These are phyloP conservation scores for Gossypium herbaceum DNA, from an alignment of 345 rosid species.

Conservation along the genomic window DNA sequence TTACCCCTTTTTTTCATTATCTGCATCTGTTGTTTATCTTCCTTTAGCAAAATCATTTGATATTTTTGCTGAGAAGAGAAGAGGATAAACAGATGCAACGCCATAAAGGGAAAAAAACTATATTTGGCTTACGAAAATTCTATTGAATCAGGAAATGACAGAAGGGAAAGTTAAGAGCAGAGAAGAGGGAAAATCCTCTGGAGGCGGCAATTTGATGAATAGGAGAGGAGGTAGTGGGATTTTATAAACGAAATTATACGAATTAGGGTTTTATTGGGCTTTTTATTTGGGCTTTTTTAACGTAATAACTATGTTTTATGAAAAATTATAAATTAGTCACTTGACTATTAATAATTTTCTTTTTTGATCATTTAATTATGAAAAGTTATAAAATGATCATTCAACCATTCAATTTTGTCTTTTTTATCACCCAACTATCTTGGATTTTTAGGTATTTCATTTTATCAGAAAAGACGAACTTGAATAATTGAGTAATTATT, in stretches of 20 bases:
- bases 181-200: neutral
- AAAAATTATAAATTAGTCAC: no score
- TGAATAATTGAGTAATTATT: no score
- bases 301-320: no score
- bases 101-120: neutral
- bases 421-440: no score
- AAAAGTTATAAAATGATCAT: no score
- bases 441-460: rapidly evolving
- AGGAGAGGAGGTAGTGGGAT: neutral
- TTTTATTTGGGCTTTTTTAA: neutral
- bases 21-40: conserved; percentile 45
- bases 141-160: neutral
- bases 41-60: conserved; percentile 25
- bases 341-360: no score
- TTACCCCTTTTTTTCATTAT: conserved; percentile 33
- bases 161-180: neutral
- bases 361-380: no score
- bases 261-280: neutral
- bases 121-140: neutral
- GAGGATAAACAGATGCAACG: conserved; percentile 52
- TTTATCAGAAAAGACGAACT: no score
- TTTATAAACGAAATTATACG: neutral
- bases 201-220: neutral
- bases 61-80: conserved; percentile 20
- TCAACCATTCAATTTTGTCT: no score